phyloP scores from a whole-genome alignment of 2,329 filamentous ascomycete genomes.

The Metarhizium brunneum region DNA sequence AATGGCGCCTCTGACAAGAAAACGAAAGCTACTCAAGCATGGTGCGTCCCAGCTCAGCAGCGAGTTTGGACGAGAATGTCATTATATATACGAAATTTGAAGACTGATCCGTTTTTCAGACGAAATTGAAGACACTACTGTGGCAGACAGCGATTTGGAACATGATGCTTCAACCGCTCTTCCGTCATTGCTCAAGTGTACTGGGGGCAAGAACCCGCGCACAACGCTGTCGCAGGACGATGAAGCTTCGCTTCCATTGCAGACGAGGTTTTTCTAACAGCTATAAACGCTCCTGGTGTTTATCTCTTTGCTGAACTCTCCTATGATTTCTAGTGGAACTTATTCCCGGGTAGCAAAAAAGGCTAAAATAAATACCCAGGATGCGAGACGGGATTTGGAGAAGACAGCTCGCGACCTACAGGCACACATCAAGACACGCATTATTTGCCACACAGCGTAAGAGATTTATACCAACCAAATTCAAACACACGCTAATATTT shows the following conservation, averaged over 20 bases:
- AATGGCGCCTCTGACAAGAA: constrained; percentile 20
- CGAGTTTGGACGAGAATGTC: not conserved
- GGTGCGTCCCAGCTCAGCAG: constrained; percentile 10
- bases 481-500: not conserved
- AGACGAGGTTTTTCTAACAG: not conserved
- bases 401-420: not conserved
- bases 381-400: constrained; percentile 3
- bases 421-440: constrained; percentile 1
- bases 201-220: not conserved
- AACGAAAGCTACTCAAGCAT: constrained; percentile 14
- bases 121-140: constrained; percentile 1
- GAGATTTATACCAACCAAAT: not conserved
- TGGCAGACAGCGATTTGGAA: not conserved
- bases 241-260: not conserved
- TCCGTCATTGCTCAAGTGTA: not conserved
- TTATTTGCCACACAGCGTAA: not conserved
- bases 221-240: not conserved
- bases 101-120: not conserved
- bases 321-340: not conserved
- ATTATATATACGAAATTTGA: not conserved
- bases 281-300: not conserved
- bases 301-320: not conserved
- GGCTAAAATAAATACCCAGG: not conserved
- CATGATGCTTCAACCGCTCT: not conserved
- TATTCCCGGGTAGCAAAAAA: not conserved